A percentile compares a stretch with the other conserved stretches of the same genome.
phyloP scores from a whole-genome alignment of 1,139 yeast species.

The Spencermartinsiella ligniputridi region DNA sequence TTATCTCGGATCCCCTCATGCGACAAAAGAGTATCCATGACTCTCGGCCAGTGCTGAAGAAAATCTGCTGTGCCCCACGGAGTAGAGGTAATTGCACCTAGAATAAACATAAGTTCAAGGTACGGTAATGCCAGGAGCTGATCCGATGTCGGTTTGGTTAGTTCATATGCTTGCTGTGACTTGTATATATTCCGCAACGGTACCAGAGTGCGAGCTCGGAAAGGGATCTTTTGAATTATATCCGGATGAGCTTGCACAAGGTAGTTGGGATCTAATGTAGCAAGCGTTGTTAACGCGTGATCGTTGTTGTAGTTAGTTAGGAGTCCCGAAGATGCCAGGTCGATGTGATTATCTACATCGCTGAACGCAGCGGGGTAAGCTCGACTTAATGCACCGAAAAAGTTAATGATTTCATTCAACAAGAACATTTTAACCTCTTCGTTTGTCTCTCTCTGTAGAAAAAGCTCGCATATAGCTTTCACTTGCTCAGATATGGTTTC shows the following conservation, averaged over 20 bases:
- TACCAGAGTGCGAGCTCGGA: constrained; percentile 4
- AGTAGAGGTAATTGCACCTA: constrained; percentile 17
- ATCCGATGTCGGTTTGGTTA: constrained; percentile 13
- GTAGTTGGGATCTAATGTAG: constrained; percentile 8
- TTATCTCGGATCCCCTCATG: constrained; percentile 18
- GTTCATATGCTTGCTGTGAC: constrained; percentile 13
- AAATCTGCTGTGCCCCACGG: constrained; percentile 22
- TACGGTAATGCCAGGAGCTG: constrained; percentile 20
- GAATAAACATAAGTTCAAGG: constrained; percentile 21
- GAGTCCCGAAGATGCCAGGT: constrained; percentile 5
- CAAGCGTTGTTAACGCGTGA: constrained; percentile 1
- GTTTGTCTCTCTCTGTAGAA: background rate
- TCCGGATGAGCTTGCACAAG: constrained; percentile 8
- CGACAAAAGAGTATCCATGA: constrained; percentile 22
- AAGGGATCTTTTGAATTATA: constrained; percentile 1
- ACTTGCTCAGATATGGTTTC: constrained; percentile 14
- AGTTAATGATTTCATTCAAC: constrained; percentile 19
- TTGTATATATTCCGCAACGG: constrained; percentile 10
- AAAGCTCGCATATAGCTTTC: constrained; percentile 18
- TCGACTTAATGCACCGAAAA: constrained; percentile 24
- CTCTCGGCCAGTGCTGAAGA: constrained; percentile 24
- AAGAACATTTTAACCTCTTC: constrained; percentile 16
- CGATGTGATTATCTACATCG: constrained; percentile 17
- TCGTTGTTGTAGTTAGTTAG: background rate
- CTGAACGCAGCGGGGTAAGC: constrained; percentile 16